Percentiles rank a stretch among this genome's conserved stretches.
Evolutionary conservation across 345 rosid genomes (phyloP).

Genomic region (Eucalyptus paniculata): DNA sequence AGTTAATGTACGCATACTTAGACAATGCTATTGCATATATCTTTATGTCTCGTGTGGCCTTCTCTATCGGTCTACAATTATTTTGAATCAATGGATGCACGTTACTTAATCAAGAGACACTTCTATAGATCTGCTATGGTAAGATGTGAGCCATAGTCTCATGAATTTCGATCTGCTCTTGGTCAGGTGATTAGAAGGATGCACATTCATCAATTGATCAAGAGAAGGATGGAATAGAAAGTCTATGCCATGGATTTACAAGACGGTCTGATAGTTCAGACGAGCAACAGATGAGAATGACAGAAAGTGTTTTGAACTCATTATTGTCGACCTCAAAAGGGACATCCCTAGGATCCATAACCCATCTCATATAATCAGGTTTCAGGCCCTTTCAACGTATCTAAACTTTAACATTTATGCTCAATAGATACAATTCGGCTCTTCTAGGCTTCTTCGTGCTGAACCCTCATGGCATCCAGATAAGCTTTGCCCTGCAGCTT

Average conservation of each 20-base stretch:
- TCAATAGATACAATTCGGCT: background rate
- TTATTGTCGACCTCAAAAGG: background rate
- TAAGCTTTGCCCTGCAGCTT: slow-evolving; percentile 1
- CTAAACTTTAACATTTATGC: background rate
- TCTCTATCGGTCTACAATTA: background rate
- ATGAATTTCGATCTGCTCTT: background rate
- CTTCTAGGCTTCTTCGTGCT: background rate
- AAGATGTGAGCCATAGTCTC: background rate
- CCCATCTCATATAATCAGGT: background rate
- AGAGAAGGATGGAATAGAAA: background rate
- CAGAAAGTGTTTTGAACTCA: background rate
- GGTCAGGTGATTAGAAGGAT: background rate
- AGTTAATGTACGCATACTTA: background rate
- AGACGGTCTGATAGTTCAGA: background rate
- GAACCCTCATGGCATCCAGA: slow-evolving; percentile 3
- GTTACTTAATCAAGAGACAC: background rate
- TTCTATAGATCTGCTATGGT: background rate
- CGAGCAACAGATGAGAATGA: background rate
- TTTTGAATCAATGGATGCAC: background rate
- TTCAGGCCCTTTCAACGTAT: background rate
- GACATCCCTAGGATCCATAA: background rate
- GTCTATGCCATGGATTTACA: background rate
- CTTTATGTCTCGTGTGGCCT: background rate
- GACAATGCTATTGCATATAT: background rate
- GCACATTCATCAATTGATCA: background rate